Percentiles rank a stretch among this genome's conserved stretches.
phyloP scores from a whole-genome alignment of 2,329 filamentous ascomycete species.

The Fusarium guadeloupense region DNA sequence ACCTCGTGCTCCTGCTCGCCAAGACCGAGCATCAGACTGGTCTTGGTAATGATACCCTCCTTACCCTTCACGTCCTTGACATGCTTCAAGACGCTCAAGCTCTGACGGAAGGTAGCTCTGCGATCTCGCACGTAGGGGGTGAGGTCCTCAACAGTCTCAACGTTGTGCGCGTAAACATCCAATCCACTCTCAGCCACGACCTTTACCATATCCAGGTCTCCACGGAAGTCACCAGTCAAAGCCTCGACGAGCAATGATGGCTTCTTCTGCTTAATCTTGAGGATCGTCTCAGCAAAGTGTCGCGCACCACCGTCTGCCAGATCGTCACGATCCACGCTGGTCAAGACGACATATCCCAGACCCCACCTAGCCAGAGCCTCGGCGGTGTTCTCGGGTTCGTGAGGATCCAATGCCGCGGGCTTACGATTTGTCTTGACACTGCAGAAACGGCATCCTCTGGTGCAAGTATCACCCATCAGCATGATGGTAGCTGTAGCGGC shows the following conservation, averaged over 20 bases:
- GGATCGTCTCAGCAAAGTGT: conserved; percentile 94
- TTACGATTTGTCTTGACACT: conserved; percentile 87
- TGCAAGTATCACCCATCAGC: conserved; percentile 99
- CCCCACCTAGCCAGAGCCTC: conserved; percentile 95
- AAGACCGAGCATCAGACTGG: conserved; percentile 94
- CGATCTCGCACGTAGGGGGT: conserved; percentile 92
- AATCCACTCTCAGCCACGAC: conserved; percentile 87
- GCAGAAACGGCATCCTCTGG: conserved; percentile 95
- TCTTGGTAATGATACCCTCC: conserved; percentile 92
- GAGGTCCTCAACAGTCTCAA: conserved; percentile 92
- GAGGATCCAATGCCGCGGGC: conserved; percentile 84
- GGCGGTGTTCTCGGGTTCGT: conserved; percentile 96
- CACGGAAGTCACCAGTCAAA: conserved; percentile 86
- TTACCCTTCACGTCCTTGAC: conserved; percentile 78
- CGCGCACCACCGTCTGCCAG: conserved; percentile 85
- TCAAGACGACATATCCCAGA: conserved; percentile 93
- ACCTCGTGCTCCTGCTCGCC: conserved; percentile 92
- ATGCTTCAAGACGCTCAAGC: conserved; percentile 78
- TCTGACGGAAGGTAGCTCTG: conserved; percentile 88
- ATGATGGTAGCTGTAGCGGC: conserved; percentile 98
- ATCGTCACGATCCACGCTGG: conserved; percentile 93
- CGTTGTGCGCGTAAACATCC: conserved; percentile 96
- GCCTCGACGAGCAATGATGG: conserved; percentile 82
- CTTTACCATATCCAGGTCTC: conserved; percentile 86
- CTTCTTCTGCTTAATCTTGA: conserved; percentile 88